These are phyloP conservation scores for Phytophthora europaea DNA, from an alignment of 352 stramenopile genomes.

Conservation along the genomic window DNA sequence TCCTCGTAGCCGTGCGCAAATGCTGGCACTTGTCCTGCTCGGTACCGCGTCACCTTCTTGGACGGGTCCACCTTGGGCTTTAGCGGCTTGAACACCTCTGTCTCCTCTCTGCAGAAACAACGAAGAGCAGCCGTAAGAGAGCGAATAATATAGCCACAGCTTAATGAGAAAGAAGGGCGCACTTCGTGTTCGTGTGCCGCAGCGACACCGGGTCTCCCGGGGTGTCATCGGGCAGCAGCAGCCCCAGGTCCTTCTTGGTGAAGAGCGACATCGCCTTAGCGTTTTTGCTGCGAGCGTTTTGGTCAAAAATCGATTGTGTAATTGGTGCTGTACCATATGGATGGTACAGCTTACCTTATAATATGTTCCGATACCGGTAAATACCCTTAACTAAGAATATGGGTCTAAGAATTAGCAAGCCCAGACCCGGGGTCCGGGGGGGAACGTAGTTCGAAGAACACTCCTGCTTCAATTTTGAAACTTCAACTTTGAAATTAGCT, in stretches of 20 bases:
- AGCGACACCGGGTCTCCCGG: slow-evolving; percentile 84
- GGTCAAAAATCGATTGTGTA: background rate
- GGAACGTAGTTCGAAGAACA: too few relatives aligned
- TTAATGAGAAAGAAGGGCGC: background rate
- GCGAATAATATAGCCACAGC: background rate
- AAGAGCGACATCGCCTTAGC: slow-evolving; percentile 74
- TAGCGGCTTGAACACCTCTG: slow-evolving; percentile 77
- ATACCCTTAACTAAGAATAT: too few relatives aligned
- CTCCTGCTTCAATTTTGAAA: too few relatives aligned
- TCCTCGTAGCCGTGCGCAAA: slow-evolving; percentile 84
- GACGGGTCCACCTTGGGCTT: slow-evolving; percentile 86
- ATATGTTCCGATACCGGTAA: too few relatives aligned
- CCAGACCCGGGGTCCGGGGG: too few relatives aligned
- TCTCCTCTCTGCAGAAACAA: slow-evolving; percentile 57
- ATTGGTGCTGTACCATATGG: background rate
- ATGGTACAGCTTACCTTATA: too few relatives aligned
- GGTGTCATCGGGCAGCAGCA: slow-evolving; percentile 84
- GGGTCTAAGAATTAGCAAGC: too few relatives aligned
- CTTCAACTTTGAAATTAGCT: too few relatives aligned
- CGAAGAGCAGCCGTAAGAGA: slow-evolving; percentile 3
- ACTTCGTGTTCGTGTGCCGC: slow-evolving; percentile 80
- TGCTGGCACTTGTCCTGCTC: slow-evolving; percentile 81
- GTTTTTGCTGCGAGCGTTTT: too few relatives aligned
- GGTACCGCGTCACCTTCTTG: slow-evolving; percentile 87
- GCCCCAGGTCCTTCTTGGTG: slow-evolving; percentile 88